These are phyloP conservation scores for Martensiomyces pterosporus DNA, from an alignment of 192 early-diverging fungal genomes.

Conservation along the genomic window DNA sequence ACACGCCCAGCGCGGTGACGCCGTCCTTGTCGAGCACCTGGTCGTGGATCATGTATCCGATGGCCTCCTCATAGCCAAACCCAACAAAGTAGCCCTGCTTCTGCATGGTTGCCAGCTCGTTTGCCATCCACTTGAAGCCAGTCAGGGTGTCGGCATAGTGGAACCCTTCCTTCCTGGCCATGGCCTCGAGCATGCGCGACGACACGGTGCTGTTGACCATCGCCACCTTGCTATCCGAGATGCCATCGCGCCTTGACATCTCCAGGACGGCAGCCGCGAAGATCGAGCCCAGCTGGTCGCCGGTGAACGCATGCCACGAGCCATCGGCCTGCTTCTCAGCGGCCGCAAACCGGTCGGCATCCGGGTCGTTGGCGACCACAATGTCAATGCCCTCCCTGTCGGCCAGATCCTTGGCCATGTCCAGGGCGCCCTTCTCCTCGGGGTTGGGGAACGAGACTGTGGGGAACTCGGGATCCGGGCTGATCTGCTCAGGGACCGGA, in stretches of 20 bases:
- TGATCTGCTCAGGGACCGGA: slow-evolving; percentile 60
- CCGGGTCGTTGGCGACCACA: slow-evolving; percentile 92
- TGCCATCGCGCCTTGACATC: slow-evolving; percentile 48
- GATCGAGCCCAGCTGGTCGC: slow-evolving; percentile 87
- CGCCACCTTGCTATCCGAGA: slow-evolving; percentile 56
- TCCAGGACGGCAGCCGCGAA: slow-evolving; percentile 65
- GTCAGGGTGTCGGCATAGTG: slow-evolving; percentile 88
- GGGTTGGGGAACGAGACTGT: slow-evolving; percentile 85
- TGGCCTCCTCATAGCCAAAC: slow-evolving; percentile 94
- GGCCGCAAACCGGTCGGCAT: slow-evolving; percentile 89
- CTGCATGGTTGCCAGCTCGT: slow-evolving; percentile 67
- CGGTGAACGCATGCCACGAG: slow-evolving; percentile 78
- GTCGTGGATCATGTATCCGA: slow-evolving; percentile 78
- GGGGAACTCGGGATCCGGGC: slow-evolving; percentile 87
- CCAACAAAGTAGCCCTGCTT: slow-evolving; percentile 61
- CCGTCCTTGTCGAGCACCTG: slow-evolving; percentile 92
- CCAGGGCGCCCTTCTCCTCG: slow-evolving; percentile 85
- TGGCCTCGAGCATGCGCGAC: slow-evolving; percentile 72
- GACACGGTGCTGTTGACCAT: slow-evolving; percentile 87
- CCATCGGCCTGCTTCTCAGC: slow-evolving; percentile 71
- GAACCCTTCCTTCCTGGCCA: slow-evolving; percentile 73
- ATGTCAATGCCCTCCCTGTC: slow-evolving; percentile 52
- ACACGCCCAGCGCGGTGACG: slow-evolving; percentile 72
- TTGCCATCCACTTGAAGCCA: slow-evolving; percentile 96
- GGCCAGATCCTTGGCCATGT: slow-evolving; percentile 67